Conservation (phyloP, 768 basidiomycete species). For the Leccinum longicurvipes region DNA sequence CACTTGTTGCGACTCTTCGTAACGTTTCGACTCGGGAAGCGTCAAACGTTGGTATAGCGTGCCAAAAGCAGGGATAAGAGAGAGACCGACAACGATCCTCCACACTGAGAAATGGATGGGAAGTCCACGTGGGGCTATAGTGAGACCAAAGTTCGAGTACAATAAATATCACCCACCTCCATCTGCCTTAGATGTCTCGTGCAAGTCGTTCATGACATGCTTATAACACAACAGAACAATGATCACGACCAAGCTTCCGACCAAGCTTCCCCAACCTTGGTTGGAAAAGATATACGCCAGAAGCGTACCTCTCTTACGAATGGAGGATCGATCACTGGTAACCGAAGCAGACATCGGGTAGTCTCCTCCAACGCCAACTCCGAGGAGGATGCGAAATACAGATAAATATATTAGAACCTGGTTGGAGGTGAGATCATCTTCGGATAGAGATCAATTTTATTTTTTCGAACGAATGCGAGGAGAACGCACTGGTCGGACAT, state of each 20-base stretch:
- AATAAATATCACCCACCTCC: slow-evolving; percentile 45
- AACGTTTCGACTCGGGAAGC: slow-evolving; percentile 65
- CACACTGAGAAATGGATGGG: slow-evolving; percentile 43
- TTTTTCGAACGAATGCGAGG: neutral
- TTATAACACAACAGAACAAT: slow-evolving; percentile 64
- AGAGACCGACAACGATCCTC: slow-evolving; percentile 72
- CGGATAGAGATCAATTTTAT: neutral
- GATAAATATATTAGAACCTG: slow-evolving; percentile 58
- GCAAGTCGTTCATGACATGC: slow-evolving; percentile 55
- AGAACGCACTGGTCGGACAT: slow-evolving; percentile 51
- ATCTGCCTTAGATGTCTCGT: slow-evolving; percentile 62
- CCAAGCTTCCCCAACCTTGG: slow-evolving; percentile 74
- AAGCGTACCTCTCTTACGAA: slow-evolving; percentile 68
- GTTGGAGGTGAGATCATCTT: slow-evolving; percentile 49
- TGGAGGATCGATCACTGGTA: slow-evolving; percentile 60
- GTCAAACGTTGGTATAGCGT: slow-evolving; percentile 77
- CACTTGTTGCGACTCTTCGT: slow-evolving; percentile 37
- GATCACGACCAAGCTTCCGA: slow-evolving; percentile 60
- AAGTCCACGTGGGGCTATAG: neutral
- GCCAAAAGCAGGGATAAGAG: slow-evolving; percentile 69
- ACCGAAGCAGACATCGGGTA: slow-evolving; percentile 75
- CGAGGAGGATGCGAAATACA: slow-evolving; percentile 68
- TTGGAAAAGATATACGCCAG: slow-evolving; percentile 76
- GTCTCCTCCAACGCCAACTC: slow-evolving; percentile 77
- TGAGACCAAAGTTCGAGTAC: neutral